Conservation (phyloP, 495 filamentous ascomycete species). For the Xylaria venustula region DNA sequence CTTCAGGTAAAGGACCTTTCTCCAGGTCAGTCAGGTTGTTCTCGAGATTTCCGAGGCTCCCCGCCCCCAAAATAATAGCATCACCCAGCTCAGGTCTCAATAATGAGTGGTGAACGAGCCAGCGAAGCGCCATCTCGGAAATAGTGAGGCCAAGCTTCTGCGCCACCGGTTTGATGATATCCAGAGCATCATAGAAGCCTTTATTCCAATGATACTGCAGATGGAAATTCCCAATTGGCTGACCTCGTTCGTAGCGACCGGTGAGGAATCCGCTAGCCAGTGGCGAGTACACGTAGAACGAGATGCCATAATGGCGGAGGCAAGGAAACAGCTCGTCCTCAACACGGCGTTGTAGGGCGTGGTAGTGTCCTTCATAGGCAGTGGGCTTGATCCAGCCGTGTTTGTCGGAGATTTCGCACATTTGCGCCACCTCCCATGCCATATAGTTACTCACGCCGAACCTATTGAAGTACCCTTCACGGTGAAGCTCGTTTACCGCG, state of each 20-base stretch:
- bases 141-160: constrained; percentile 43
- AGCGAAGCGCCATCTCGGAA: constrained; percentile 48
- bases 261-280: constrained; percentile 51
- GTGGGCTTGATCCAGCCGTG: constrained; percentile 59
- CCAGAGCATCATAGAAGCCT: constrained; percentile 46
- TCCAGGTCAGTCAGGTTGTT: constrained; percentile 51
- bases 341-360: constrained; percentile 55
- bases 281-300: constrained; percentile 51
- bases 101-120: constrained; percentile 45
- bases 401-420: constrained; percentile 48
- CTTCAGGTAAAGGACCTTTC: constrained; percentile 53
- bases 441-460: constrained; percentile 53
- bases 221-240: not conserved
- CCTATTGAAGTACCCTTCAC: constrained; percentile 46
- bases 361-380: constrained; percentile 67
- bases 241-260: constrained; percentile 22
- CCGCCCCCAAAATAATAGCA: constrained; percentile 55
- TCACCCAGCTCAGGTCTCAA: constrained; percentile 42
- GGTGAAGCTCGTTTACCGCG: constrained; percentile 47
- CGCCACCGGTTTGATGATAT: constrained; percentile 43
- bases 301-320: constrained; percentile 51
- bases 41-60: constrained; percentile 47
- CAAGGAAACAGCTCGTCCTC: constrained; percentile 52
- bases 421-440: constrained; percentile 50
- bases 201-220: constrained; percentile 46